Evolutionary conservation across 176 grass and related monocot species (phyloP), one percentile per base, ranked within the genome.

Genomic region (Aegilops tauschii): DNA sequence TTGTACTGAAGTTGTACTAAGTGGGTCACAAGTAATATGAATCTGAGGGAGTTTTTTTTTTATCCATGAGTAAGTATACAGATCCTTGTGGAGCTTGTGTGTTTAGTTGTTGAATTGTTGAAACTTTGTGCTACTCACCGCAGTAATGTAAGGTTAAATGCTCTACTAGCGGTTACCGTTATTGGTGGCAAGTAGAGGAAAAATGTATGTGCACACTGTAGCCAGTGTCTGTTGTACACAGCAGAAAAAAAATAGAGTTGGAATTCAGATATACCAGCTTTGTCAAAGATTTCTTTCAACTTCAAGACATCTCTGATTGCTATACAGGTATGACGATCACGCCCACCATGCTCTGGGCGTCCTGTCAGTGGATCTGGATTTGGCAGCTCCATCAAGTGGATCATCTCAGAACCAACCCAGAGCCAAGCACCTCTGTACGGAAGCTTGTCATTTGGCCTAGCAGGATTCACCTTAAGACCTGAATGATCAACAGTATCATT

Each of bases 381-480:
- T 39, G 93, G 94, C 25, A 95, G 82, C 81, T 93, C 91, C 94
- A 95, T 93, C 84, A 95, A 91, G 77, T 95, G 94, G 83, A 95
- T 95, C 94, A 93, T 95, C 86, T 93, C 94, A 36, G 91, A 93
- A 73, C 94, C 94, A 75, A 95, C 94, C 94, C 91, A 95, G 31
- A 95, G 80, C 94, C 97, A 99, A 83, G 92, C 97, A 21, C 97
- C 97, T 87, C 94, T 93, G 52, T 94, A 99, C 7, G 97, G 97
- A 79, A 97, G 92, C 74, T 99, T 99, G 71, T 94, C 92, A 82
- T 64, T 92, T 71, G 97, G 92, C 73, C 97, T 90, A 17, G 90
- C 94, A 77, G 80, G 87, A 90, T 99, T 99, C 82, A 96, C 88
- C 90, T 93, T 72, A 20, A 99, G 90, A 91, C 97, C 94, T 99